Base-by-base conservation (phyloP, 2,329 filamentous ascomycete species). In the Coniella lustricola region DNA sequence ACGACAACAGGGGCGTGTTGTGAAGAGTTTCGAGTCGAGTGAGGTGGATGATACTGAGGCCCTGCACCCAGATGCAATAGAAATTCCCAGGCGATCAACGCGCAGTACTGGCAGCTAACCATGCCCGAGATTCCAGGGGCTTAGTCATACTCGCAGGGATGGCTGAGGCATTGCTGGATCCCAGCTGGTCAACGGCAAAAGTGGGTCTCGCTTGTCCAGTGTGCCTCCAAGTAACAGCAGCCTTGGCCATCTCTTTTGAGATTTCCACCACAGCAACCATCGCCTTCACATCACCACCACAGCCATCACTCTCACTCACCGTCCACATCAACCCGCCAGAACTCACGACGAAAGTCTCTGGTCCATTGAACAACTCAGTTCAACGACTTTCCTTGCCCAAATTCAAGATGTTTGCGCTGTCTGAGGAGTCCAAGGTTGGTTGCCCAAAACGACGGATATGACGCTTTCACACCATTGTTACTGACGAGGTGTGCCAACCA, bases 401-500 rank as follows among this genome's bases (percentile, higher is more conserved):
- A 32, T 7, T 55, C 66, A 76, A 59, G 46, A 81, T 81, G 77
- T 76, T 81, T 55, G 65, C 74, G 62, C 84, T 97, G 58, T 97
- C 93, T 44, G 93, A 98, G 72, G 93, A 98, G 75, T 90, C 90
- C 64, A 97, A 97, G 85, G 91, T 95, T 65, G 57, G 66, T 42
- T 36, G 16, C 38, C n/a, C 16, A 14, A 18, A 14, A 17, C 16
- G 17, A 21, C 14, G 14, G 37, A 5, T 16, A 44, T 34, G 36
- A 50, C 20, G 31, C 8, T 32, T 25, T 21, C 29, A 14, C 12
- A 29, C 32, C 21, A 16, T 8, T 34, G 17, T 18, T 4, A 32
- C 48, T 53, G 40, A 53, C 32, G 29, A 32, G 32, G 16, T 10
- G 25, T 10, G 25, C 37, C 25, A 33, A 44, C 21, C 45, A 57